Base-by-base conservation (phyloP, 139 green algal genomes). In the Chlorella sp. region DNA sequence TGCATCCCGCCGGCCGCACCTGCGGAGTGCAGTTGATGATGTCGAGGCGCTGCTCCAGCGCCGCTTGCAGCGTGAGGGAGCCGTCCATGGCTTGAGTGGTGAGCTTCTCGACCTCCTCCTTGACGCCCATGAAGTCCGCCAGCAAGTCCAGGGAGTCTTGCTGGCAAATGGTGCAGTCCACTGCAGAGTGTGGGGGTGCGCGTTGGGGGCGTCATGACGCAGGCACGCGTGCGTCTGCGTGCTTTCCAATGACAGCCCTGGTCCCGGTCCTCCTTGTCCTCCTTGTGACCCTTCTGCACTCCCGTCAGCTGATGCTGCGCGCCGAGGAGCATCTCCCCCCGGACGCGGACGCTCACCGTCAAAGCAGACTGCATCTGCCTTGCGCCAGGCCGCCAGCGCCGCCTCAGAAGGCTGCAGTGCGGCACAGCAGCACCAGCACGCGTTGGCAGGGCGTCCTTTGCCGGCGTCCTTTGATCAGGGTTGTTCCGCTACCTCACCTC, bases 61-160 rank as follows among this genome's bases (percentile, higher is more conserved):
- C 83, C 5, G 70, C 66, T 71, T 86, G 79, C 66, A 92, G 78
- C n/a, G 78, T 83, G 68, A 89, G 82, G 22, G 62, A 82, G 61
- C 88, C 87, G 49, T 93, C 88, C 87, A 91, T 92, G 31, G 86
- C 86, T 81, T 89, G 83, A 34, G 51, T 70, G 5, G 64, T 70
- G 22, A 70, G 64, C 6, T n/a, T 5, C 64, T 70, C 32, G 20
- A 91, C 81, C 49, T 77, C 66, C 5, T 86, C 76, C 2, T 84
- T 82, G 24, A 86, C 77, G 1, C 88, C 88, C 86, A 90, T 89
- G 74, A 88, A 91, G 35, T 89, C 85, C 6, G 85, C 88, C 31
- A 93, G 75, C 30, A 92, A 62, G 70, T 92, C 87, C 31, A 93
- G 71, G 17, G 74, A 76, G 75, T 92, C 88, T n/a, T 90, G 85